Conservation (phyloP, 2,329 filamentous ascomycete species). For the Fusarium sp. region DNA sequence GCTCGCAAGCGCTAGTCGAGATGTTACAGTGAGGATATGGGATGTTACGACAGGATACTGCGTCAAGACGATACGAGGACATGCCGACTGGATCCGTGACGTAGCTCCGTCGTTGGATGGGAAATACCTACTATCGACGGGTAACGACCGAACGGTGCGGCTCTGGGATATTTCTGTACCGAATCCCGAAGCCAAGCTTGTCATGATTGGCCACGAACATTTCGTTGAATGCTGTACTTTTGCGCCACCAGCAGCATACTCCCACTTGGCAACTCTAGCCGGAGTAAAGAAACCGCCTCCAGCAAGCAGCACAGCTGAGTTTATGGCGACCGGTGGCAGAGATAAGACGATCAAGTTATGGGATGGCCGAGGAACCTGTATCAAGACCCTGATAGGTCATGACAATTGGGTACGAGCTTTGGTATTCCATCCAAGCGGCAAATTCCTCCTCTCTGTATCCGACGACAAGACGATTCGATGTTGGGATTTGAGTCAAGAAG, state of each 20-base stretch:
- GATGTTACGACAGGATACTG: conserved; percentile 94
- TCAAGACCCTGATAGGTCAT: conserved; percentile 87
- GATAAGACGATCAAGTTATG: conserved; percentile 93
- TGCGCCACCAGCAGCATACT: conserved; percentile 82
- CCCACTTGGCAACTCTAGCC: conserved; percentile 80
- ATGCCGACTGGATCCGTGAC: conserved; percentile 91
- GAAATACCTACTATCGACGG: conserved; percentile 83
- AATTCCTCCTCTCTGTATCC: conserved; percentile 85
- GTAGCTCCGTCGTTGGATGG: conserved; percentile 87
- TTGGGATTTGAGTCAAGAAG: conserved; percentile 93
- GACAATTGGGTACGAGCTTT: conserved; percentile 94
- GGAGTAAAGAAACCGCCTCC: conserved; percentile 86
- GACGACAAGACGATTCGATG: conserved; percentile 94
- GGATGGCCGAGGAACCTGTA: conserved; percentile 85
- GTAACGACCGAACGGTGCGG: conserved; percentile 83
- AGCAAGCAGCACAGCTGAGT: conserved; percentile 81
- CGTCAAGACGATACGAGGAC: conserved; percentile 87
- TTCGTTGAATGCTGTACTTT: conserved; percentile 87
- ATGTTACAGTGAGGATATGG: conserved; percentile 89
- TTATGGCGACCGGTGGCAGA: conserved; percentile 87
- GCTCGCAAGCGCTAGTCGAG: conserved; percentile 86
- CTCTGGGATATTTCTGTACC: conserved; percentile 83
- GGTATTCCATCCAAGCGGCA: conserved; percentile 91
- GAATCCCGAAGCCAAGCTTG: conserved; percentile 78
- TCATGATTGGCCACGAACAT: conserved; percentile 88